A percentile compares a stretch with the other conserved stretches of the same genome.
Conservation (phyloP, 345 rosid genomes). For the Clarkia xantiana region DNA sequence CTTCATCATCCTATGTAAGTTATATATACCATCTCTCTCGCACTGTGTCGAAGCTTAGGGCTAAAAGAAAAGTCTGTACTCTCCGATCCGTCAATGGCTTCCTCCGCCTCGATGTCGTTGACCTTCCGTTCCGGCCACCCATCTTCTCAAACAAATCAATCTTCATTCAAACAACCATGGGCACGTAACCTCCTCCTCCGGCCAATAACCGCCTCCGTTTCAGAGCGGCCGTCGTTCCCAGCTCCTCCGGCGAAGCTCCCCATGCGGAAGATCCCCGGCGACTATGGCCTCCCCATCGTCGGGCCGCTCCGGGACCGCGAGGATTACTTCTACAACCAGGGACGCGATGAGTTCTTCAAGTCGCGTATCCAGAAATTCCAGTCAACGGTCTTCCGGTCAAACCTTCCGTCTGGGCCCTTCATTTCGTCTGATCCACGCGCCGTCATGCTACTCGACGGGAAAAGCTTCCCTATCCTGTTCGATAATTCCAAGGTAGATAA, state of each 20-base stretch:
- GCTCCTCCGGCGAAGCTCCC: conserved; percentile 24
- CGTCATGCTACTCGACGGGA: conserved; percentile 69
- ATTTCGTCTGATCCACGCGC: conserved; percentile 51
- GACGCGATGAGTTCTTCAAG: conserved; percentile 59
- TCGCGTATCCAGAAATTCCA: conserved; percentile 41
- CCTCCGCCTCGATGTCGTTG: no score
- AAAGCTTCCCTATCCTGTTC: conserved; percentile 79
- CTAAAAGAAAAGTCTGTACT: no score
- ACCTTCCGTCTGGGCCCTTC: conserved; percentile 80
- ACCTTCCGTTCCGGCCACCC: no score
- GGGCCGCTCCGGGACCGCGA: conserved; percentile 74
- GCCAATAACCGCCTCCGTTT: conserved; percentile 3
- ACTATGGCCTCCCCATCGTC: conserved; percentile 48
- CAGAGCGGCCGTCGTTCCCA: conserved; percentile 4
- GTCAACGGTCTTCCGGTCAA: conserved; percentile 58
- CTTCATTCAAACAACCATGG: no score
- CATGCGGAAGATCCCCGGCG: conserved; percentile 52
- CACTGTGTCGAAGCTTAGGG: no score
- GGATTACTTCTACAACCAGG: conserved; percentile 63
- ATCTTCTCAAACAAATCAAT: no score
- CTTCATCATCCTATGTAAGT: no score
- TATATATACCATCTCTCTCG: no score
- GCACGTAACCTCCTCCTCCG: not conserved
- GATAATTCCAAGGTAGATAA: conserved; percentile 74
- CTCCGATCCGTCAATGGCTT: no score